A percentile compares a stretch with the other conserved stretches of the same genome.
These are phyloP conservation scores for Penicillium mononematosum DNA, from an alignment of 495 filamentous ascomycete species.

Conservation along the genomic window DNA sequence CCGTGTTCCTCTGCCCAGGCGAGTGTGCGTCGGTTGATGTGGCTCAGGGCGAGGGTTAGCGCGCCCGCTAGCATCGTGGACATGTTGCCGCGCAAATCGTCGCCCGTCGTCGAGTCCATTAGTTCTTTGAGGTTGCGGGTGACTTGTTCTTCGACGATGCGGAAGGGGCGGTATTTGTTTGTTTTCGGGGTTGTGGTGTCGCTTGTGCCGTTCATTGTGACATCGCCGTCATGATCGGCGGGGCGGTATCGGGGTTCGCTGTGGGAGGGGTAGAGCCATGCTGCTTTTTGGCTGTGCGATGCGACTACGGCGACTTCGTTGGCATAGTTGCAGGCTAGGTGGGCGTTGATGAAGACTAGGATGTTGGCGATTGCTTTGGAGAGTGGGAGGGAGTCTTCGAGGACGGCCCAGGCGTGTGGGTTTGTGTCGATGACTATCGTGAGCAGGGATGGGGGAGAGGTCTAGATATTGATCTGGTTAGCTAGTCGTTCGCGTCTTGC, in stretches of 20 bases:
- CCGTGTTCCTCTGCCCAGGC: slow-evolving; percentile 49
- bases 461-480: slow-evolving; percentile 38
- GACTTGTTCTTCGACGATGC: slow-evolving; percentile 75
- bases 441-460: slow-evolving; percentile 80
- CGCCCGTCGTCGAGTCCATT: slow-evolving; percentile 59
- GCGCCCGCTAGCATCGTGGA: slow-evolving; percentile 88
- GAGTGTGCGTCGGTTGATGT: slow-evolving; percentile 69
- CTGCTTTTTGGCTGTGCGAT: slow-evolving; percentile 76
- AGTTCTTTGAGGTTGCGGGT: slow-evolving; percentile 67
- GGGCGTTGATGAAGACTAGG: slow-evolving; percentile 94
- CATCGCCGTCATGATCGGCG: slow-evolving; percentile 38
- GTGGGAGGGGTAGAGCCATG: slow-evolving; percentile 77
- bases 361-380: slow-evolving; percentile 83
- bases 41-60: slow-evolving; percentile 80
- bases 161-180: slow-evolving; percentile 94
- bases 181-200: slow-evolving; percentile 46
- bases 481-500: not conserved
- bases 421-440: slow-evolving; percentile 95
- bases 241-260: slow-evolving; percentile 25
- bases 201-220: slow-evolving; percentile 32
- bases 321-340: slow-evolving; percentile 86
- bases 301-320: slow-evolving; percentile 94
- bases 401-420: slow-evolving; percentile 85
- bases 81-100: slow-evolving; percentile 58
- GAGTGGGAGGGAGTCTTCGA: slow-evolving; percentile 74